These are phyloP conservation scores for Salvia sclarea DNA, from an alignment of 305 asterid species.

Conservation along the genomic window DNA sequence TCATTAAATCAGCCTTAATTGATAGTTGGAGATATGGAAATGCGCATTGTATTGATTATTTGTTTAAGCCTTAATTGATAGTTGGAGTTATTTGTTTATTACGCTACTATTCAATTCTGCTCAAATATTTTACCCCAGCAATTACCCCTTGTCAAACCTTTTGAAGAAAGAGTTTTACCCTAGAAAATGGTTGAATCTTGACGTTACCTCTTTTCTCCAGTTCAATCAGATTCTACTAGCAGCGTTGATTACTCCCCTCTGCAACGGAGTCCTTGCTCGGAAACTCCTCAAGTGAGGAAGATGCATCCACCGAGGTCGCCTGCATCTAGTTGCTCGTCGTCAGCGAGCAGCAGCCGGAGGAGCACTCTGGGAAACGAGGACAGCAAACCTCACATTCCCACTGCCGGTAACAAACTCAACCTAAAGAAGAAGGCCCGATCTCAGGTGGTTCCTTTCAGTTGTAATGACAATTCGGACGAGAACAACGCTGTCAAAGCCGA, in stretches of 20 bases:
- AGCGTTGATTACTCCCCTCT: slow-evolving; percentile 39
- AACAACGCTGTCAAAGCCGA: slow-evolving; percentile 22
- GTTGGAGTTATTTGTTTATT: not conserved
- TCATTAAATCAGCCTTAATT: not conserved
- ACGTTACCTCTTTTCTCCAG: not conserved
- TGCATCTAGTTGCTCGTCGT: slow-evolving; percentile 44
- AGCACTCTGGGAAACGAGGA: slow-evolving; percentile 35
- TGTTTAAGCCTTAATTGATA: not conserved
- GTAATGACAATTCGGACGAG: slow-evolving; percentile 27
- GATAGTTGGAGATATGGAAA: not conserved
- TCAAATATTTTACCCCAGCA: too few species aligned
- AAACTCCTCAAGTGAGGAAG: slow-evolving; percentile 49
- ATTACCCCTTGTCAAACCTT: not conserved
- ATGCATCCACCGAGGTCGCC: slow-evolving; percentile 38
- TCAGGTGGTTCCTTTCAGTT: slow-evolving; percentile 57
- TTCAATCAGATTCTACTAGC: slow-evolving; percentile 41
- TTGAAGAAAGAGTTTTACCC: not conserved
- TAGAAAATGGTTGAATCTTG: slow-evolving; percentile 10
- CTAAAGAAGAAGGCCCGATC: slow-evolving; percentile 39
- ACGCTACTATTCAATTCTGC: too few species aligned
- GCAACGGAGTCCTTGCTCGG: slow-evolving; percentile 31
- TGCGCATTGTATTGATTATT: not conserved
- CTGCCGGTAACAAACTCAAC: slow-evolving; percentile 35
- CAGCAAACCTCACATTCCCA: slow-evolving; percentile 37
- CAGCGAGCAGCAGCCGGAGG: slow-evolving; percentile 38